phyloP scores from a whole-genome alignment of 2,329 filamentous ascomycete genomes.

The Diaporthe longicolla region DNA sequence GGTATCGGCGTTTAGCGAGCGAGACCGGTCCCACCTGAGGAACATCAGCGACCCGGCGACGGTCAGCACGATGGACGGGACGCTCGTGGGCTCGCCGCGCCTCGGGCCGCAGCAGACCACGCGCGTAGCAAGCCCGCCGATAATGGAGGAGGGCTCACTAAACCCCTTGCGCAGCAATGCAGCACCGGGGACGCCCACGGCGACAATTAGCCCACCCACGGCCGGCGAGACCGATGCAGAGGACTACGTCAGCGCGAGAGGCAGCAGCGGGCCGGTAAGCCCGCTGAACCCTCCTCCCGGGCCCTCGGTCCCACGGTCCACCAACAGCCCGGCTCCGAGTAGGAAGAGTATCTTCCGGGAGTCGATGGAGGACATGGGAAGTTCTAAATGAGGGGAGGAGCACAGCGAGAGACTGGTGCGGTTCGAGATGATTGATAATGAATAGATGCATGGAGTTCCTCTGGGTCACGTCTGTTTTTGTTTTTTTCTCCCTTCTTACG shows the following conservation, averaged over 20 bases:
- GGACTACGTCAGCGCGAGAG: slow-evolving; percentile 48
- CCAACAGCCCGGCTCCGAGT: slow-evolving; percentile 40
- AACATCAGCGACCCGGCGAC: slow-evolving; percentile 58
- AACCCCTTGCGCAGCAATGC: slow-evolving; percentile 15
- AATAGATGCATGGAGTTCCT: slow-evolving; percentile 30
- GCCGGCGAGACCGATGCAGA: slow-evolving; percentile 45
- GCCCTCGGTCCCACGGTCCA: slow-evolving; percentile 36
- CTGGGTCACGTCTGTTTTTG: neutral
- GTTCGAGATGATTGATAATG: neutral
- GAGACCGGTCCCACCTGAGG: slow-evolving; percentile 57
- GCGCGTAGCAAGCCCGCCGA: slow-evolving; percentile 31
- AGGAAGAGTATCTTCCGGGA: slow-evolving; percentile 60
- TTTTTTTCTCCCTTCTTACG: neutral
- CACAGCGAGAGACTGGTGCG: neutral
- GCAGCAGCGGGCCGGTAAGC: slow-evolving; percentile 34
- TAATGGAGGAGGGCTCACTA: slow-evolving; percentile 35
- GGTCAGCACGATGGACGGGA: slow-evolving; percentile 51
- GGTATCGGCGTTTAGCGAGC: slow-evolving; percentile 58
- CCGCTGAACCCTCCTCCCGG: slow-evolving; percentile 40
- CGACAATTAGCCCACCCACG: slow-evolving; percentile 49
- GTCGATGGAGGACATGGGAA: slow-evolving; percentile 57
- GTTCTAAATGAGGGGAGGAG: slow-evolving; percentile 3
- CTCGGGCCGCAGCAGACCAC: slow-evolving; percentile 4
- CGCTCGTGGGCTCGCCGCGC: slow-evolving; percentile 35
- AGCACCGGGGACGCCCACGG: slow-evolving; percentile 39